A percentile compares a stretch with the other conserved stretches of the same genome.
Evolutionary conservation across 495 filamentous ascomycete species (phyloP).

Genomic region (Glarea lozoyensis): DNA sequence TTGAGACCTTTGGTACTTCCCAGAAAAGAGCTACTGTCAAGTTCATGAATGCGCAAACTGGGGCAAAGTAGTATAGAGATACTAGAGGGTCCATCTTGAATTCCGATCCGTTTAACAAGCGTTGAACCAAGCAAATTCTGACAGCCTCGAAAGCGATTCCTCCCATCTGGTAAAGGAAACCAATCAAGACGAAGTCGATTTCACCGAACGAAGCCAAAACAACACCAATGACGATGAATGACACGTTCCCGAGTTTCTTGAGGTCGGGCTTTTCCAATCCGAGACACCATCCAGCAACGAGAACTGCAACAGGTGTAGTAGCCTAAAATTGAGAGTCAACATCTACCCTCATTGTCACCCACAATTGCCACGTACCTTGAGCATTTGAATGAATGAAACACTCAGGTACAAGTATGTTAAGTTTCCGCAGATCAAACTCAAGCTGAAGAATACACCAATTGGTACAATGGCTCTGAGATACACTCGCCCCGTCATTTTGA

Average conservation of each 20-base stretch:
- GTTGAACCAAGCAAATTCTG: constrained; percentile 86
- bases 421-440: constrained; percentile 92
- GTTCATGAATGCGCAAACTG: constrained; percentile 88
- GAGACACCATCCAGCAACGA: constrained; percentile 76
- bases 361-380: constrained; percentile 49
- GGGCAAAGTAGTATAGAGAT: constrained; percentile 93
- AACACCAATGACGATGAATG: constrained; percentile 82
- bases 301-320: constrained; percentile 82
- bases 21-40: constrained; percentile 66
- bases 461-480: constrained; percentile 88
- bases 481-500: constrained; percentile 89
- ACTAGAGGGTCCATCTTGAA: constrained; percentile 98
- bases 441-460: constrained; percentile 86
- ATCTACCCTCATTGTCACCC: constrained; percentile 24
- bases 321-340: constrained; percentile 32
- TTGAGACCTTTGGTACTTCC: constrained; percentile 61
- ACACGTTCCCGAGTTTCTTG: constrained; percentile 76
- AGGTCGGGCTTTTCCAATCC: constrained; percentile 68
- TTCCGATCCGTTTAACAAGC: constrained; percentile 77
- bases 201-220: constrained; percentile 85
- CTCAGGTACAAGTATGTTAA: constrained; percentile 86
- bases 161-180: constrained; percentile 76
- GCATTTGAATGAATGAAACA: constrained; percentile 96
- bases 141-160: constrained; percentile 87
- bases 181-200: constrained; percentile 81